phyloP scores from a whole-genome alignment of 345 rosid species.

The Boechera divaricarpa region DNA sequence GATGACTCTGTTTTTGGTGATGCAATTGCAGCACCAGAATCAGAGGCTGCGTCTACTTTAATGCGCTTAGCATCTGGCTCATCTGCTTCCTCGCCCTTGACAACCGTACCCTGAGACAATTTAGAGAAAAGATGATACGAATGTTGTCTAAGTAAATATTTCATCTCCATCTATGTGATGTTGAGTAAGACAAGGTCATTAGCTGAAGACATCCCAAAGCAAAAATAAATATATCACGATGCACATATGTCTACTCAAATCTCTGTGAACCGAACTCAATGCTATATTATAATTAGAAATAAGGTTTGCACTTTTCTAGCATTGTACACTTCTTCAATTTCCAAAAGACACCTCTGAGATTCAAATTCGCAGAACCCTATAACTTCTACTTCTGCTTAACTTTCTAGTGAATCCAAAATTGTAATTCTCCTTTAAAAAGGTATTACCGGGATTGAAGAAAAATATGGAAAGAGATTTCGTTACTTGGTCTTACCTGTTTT shows the following conservation, averaged over 20 bases:
- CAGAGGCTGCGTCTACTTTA: constrained; percentile 59
- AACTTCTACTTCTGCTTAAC: constrained; percentile 17
- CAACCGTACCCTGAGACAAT: constrained; percentile 70
- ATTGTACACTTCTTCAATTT: not conserved
- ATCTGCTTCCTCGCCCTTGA: constrained; percentile 60
- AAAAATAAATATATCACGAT: not conserved
- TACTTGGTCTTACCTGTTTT: constrained; percentile 61
- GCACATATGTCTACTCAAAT: constrained; percentile 11
- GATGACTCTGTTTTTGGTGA: constrained; percentile 48
- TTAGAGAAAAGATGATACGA: constrained; percentile 13
- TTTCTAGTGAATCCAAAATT: constrained; percentile 21
- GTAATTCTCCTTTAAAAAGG: not conserved
- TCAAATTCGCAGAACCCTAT: constrained; percentile 12
- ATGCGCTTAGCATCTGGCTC: constrained; percentile 72
- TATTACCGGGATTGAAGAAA: not conserved
- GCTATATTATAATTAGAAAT: not conserved
- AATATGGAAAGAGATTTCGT: not conserved
- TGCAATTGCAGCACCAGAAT: constrained; percentile 45
- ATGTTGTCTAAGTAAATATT: constrained; percentile 11
- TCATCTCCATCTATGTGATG: constrained; percentile 15
- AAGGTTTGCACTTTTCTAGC: constrained; percentile 17
- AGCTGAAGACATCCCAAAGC: constrained; percentile 18
- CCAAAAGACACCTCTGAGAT: constrained; percentile 5
- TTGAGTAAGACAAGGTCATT: constrained; percentile 8
- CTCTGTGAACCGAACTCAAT: constrained; percentile 13